Evolutionary conservation across 2,329 filamentous ascomycete genomes (phyloP), one percentile per base, ranked within the genome.

Genomic region (Hortaea werneckii): DNA sequence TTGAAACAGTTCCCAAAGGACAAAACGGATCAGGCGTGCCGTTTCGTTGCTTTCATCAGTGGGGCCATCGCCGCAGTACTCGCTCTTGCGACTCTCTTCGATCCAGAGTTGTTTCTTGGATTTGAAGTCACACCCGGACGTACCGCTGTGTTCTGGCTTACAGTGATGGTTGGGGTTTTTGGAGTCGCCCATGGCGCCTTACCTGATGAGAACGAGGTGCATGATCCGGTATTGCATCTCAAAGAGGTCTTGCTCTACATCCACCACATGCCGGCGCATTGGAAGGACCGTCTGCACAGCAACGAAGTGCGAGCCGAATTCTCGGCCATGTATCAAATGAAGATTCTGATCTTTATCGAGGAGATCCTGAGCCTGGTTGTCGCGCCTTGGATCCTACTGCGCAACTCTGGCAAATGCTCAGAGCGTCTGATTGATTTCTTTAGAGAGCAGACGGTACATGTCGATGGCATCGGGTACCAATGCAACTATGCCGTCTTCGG

Each of bases 401-500:
- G 86, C 60, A 89, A 86, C 50, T 74, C 96, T 30, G 87, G 89
- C 0, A 84, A 82, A 55, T 94, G 86, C 64, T 90, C 85, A 62
- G 90, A 96, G 55, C 86, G 89, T 48, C 83, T 98, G 52, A 83
- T 96, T 48, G 92, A 98, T 67, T 98, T 98, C 67, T 96, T 98
- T 71, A 82, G 92, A 35, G 92, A 98, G 62, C 95, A 96, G 56
- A 96, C 92, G 0, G 82, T 98, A 20, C 89, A 98, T 56, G 90
- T 98, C 11, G 92, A 98, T 60, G 92, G 92, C 0, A 76, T 98
- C 32, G 92, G 92, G 20, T 90, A 95, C 54, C 87, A 96, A 8
- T 98, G 92, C 66, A 95, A 90, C 1, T 96, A 95, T 67, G 92
- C 92, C 3, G 87, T 95, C 32, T 98, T 98, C 58, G 87, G 95